Conservation (phyloP, 2,329 filamentous ascomycete genomes). For the Aspergillus carbonarius region DNA sequence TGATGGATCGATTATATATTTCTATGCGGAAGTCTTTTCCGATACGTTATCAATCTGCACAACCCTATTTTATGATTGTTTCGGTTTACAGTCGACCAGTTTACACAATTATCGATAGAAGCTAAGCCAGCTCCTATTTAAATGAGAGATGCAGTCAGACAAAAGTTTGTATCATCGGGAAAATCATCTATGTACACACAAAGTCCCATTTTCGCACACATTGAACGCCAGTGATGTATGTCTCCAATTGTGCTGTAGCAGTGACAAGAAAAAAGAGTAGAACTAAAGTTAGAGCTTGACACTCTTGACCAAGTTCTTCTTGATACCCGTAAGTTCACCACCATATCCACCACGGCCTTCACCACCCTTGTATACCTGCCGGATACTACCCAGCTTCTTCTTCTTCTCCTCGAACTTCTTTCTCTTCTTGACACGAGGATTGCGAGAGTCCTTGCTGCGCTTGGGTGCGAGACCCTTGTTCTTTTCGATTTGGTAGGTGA, state of each 20-base stretch:
- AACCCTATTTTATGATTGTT: background rate
- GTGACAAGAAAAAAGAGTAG: constrained; percentile 15
- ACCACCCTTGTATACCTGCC: constrained; percentile 80
- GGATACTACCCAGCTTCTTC: constrained; percentile 91
- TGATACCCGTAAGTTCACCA: constrained; percentile 93
- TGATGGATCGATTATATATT: constrained; percentile 3
- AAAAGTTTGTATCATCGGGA: constrained; percentile 15
- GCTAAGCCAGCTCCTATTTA: background rate
- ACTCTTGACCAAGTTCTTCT: constrained; percentile 89
- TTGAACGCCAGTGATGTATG: constrained; percentile 18
- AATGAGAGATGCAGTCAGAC: background rate
- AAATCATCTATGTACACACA: constrained; percentile 26
- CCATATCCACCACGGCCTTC: constrained; percentile 82
- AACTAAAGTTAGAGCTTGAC: constrained; percentile 67
- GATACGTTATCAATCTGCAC: background rate
- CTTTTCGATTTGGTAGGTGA: constrained; percentile 92
- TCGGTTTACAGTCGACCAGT: no score
- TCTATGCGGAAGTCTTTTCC: background rate
- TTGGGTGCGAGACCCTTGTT: constrained; percentile 92
- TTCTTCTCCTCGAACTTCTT: constrained; percentile 95
- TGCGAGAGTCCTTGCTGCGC: constrained; percentile 89
- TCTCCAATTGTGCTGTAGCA: constrained; percentile 13
- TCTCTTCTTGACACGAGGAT: constrained; percentile 96
- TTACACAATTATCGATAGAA: background rate
- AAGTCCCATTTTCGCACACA: constrained; percentile 21